These are phyloP conservation scores for Pseudocercospora fijiensis DNA, from an alignment of 2,329 filamentous ascomycete species.

Conservation along the genomic window DNA sequence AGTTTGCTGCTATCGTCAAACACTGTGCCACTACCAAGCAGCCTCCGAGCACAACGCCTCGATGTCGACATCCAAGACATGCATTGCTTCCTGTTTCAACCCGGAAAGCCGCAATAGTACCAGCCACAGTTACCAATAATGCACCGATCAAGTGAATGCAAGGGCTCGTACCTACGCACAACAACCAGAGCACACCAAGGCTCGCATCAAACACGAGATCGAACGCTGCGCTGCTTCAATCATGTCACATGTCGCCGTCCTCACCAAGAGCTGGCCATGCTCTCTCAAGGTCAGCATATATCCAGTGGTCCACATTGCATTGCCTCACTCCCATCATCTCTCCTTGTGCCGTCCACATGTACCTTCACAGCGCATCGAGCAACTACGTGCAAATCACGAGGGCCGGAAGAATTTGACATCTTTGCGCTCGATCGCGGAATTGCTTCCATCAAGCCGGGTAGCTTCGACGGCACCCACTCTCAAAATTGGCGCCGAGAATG, in stretches of 20 bases:
- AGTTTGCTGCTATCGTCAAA: neutral
- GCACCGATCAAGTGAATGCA: too few species aligned
- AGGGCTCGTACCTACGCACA: too few species aligned
- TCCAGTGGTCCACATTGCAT: neutral
- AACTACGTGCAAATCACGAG: neutral
- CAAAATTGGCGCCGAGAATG: too few species aligned
- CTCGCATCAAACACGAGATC: too few species aligned
- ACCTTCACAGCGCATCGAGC: neutral
- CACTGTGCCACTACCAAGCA: neutral
- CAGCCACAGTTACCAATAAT: too few species aligned
- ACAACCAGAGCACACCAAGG: too few species aligned
- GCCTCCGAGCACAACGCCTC: neutral
- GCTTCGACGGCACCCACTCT: too few species aligned
- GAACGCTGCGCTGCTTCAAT: too few species aligned
- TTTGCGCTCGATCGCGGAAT: neutral
- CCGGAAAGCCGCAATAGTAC: too few species aligned
- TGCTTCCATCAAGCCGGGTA: neutral
- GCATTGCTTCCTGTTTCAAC: too few species aligned
- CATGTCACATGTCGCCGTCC: neutral
- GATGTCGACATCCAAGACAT: neutral
- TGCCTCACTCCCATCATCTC: neutral
- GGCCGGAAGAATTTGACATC: neutral
- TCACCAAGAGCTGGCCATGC: neutral
- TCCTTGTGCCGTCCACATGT: neutral
- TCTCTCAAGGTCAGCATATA: neutral